A percentile compares a stretch with the other conserved stretches of the same genome.
These are phyloP conservation scores for Fusarium sp. DNA, from an alignment of 2,329 filamentous ascomycete genomes.

Conservation along the genomic window DNA sequence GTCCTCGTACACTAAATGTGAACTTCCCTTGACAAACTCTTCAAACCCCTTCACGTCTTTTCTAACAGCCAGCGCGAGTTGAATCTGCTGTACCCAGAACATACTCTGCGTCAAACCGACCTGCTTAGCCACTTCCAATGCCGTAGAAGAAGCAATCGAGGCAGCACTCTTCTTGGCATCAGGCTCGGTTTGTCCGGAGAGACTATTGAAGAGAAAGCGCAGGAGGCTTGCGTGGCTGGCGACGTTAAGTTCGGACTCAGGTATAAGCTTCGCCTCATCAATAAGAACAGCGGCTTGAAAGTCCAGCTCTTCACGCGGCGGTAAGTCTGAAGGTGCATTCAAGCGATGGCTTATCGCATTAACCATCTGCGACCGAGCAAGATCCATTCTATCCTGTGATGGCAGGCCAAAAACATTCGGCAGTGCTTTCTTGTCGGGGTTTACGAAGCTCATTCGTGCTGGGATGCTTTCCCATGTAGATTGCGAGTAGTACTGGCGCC, in stretches of 20 bases:
- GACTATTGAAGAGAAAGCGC: slow-evolving; percentile 6
- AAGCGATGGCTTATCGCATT: slow-evolving; percentile 23
- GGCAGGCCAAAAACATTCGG: slow-evolving; percentile 43
- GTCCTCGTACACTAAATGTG: slow-evolving; percentile 44
- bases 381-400: slow-evolving; percentile 21
- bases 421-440: slow-evolving; percentile 45
- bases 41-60: slow-evolving; percentile 24
- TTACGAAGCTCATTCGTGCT: slow-evolving; percentile 44
- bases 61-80: slow-evolving; percentile 22
- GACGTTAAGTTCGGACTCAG: slow-evolving; percentile 24
- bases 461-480: slow-evolving; percentile 43
- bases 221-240: slow-evolving; percentile 37
- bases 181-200: not conserved
- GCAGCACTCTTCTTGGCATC: not conserved
- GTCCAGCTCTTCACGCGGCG: slow-evolving; percentile 33
- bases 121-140: slow-evolving; percentile 27
- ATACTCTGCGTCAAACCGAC: slow-evolving; percentile 41
- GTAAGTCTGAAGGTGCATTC: slow-evolving; percentile 1
- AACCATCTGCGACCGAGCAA: slow-evolving; percentile 36
- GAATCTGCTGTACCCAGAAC: slow-evolving; percentile 47
- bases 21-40: slow-evolving; percentile 30
- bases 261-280: slow-evolving; percentile 34
- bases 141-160: slow-evolving; percentile 18
- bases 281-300: slow-evolving; percentile 37
- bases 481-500: slow-evolving; percentile 44